Percentiles rank a stretch among this genome's conserved stretches.
Evolutionary conservation across 768 basidiomycete species (phyloP).

Genomic region (Macrolepiota albuminosa): DNA sequence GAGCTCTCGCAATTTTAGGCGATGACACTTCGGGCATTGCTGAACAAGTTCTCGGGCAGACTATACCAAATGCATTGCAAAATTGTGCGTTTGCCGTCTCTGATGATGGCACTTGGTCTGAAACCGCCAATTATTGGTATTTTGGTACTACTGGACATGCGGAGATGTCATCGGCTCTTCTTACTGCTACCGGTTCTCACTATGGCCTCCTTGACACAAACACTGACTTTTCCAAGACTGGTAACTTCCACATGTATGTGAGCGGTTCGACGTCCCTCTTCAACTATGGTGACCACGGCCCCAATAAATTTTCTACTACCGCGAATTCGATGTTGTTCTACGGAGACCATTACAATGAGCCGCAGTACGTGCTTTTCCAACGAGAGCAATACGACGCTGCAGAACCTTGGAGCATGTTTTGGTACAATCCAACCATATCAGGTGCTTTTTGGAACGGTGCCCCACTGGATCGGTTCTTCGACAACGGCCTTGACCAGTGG

Average conservation of each 20-base stretch:
- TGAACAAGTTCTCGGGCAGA: conserved; percentile 55
- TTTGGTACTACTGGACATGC: conserved; percentile 91
- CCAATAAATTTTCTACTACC: conserved; percentile 93
- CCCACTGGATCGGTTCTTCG: conserved; percentile 80
- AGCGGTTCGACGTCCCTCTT: conserved; percentile 83
- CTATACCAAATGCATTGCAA: conserved; percentile 66
- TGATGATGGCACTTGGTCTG: conserved; percentile 85
- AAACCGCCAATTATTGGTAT: conserved; percentile 94
- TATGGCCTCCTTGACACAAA: conserved; percentile 71
- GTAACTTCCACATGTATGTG: conserved; percentile 86
- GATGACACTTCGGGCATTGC: conserved; percentile 79
- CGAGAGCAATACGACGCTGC: conserved; percentile 82
- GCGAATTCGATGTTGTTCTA: conserved; percentile 87
- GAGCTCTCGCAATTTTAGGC: conserved; percentile 82
- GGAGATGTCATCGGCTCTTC: conserved; percentile 80
- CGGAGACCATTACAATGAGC: conserved; percentile 60
- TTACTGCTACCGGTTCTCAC: conserved; percentile 82
- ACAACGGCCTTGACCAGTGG: conserved; percentile 74
- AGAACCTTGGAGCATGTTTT: conserved; percentile 86
- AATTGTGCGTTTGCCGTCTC: conserved; percentile 68
- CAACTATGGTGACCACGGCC: conserved; percentile 80
- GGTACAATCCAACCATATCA: conserved; percentile 80
- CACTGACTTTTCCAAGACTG: conserved; percentile 66
- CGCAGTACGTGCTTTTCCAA: conserved; percentile 82
- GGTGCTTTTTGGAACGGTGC: conserved; percentile 93